These are phyloP conservation scores for Gossypium trilobum DNA, from an alignment of 441 rosid genomes.

Conservation along the genomic window DNA sequence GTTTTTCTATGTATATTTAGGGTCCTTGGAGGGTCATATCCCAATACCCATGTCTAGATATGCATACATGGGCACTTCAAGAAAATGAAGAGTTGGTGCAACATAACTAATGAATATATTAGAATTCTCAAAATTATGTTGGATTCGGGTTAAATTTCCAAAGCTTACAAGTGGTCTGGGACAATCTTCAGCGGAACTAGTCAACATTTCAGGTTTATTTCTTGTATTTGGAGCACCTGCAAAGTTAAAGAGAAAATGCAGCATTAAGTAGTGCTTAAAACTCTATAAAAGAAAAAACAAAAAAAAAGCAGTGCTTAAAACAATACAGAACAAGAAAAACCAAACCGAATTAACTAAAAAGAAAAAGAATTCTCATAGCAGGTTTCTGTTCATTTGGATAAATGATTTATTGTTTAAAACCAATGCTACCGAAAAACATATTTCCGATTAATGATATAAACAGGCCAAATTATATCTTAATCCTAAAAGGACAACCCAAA, in stretches of 20 bases:
- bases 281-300: no score
- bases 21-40: no score
- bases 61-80: no score
- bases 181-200: slow-evolving; percentile 31
- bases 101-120: neutral
- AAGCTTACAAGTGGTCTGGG: slow-evolving; percentile 43
- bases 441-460: neutral
- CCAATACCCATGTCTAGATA: no score
- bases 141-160: neutral
- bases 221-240: slow-evolving; percentile 37
- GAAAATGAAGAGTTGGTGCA: no score
- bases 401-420: neutral
- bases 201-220: slow-evolving; percentile 30
- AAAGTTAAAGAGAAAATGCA: slow-evolving; percentile 17
- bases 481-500: neutral
- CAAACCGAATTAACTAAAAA: neutral
- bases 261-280: neutral
- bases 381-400: neutral
- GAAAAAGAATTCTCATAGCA: neutral
- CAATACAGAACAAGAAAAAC: neutral
- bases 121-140: neutral
- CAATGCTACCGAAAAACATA: neutral
- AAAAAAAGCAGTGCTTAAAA: neutral
- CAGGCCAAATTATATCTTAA: neutral
- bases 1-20: no score